Base-by-base conservation (phyloP, 352 stramenopile species). In the Pythium guiyangense region DNA sequence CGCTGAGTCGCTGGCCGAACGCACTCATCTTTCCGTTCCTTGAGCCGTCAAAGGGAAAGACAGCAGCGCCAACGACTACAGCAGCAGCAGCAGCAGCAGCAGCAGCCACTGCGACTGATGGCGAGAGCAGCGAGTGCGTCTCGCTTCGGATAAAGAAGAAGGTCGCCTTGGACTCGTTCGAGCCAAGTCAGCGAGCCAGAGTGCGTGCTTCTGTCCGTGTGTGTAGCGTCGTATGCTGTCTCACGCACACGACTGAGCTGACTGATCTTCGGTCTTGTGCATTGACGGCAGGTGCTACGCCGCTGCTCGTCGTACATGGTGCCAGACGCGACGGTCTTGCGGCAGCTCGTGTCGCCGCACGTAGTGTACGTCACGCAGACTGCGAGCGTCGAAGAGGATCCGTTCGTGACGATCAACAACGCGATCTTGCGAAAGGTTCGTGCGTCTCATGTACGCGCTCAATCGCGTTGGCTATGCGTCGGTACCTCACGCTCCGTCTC, bases 391-490 rank as follows among this genome's bases (percentile, higher is more conserved):
- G 80, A 90, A 60, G 83, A 93, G 59, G 69, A 77, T 25, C 84
- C 86, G 3, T 79, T 71, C 60, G 62, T 86, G 11, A 72, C 80
- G 20, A 92, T 96, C 63, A 96, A 96, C 67, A 90, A 96, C 55
- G 81, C 86, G 1, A 69, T 94, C 39, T 63, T 96, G 60, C 73
- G 84, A 48, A 77, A 89, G 66, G 83, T 93, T 52, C 10, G 25
- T 54, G n/a, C n/a, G n/a, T 18, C 20, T 3, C 14, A 18, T 4
- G 10, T 14, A 8, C 3, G 43, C 2, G 17, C 48, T 43, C 22
- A 0, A 2, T 31, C n/a, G n/a, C n/a, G n/a, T n/a, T n/a, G n/a
- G n/a, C n/a, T n/a, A n/a, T n/a, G n/a, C n/a, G n/a, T n/a, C n/a
- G n/a, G n/a, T n/a, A n/a, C n/a, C n/a, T n/a, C n/a, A n/a, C n/a